These are phyloP conservation scores for Fusarium ambrosium DNA, from an alignment of 2,329 filamentous ascomycete species.

Conservation along the genomic window DNA sequence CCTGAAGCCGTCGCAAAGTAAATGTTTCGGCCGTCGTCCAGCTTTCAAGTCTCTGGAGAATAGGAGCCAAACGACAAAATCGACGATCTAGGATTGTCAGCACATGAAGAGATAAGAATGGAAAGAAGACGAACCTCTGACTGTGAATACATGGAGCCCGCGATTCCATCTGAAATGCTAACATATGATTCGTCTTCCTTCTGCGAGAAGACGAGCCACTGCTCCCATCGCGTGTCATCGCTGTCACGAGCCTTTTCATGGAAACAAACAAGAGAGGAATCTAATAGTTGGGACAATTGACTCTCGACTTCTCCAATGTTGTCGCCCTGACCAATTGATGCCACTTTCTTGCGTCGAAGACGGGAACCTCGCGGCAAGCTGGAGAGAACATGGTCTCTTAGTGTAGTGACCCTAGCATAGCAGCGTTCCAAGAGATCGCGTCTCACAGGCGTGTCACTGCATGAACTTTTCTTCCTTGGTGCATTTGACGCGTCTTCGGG, in stretches of 20 bases:
- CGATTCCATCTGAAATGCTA: slow-evolving; percentile 63
- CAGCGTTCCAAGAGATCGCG: slow-evolving; percentile 78
- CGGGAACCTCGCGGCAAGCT: slow-evolving; percentile 77
- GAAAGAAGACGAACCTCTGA: slow-evolving; percentile 66
- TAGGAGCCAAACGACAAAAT: slow-evolving; percentile 82
- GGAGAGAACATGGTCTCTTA: slow-evolving; percentile 78
- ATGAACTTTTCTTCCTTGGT: slow-evolving; percentile 26
- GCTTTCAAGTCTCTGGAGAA: slow-evolving; percentile 71
- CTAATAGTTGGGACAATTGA: slow-evolving; percentile 71
- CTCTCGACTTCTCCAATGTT: slow-evolving; percentile 52
- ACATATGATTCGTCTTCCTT: slow-evolving; percentile 69
- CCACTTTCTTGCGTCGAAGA: slow-evolving; percentile 69
- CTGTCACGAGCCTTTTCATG: slow-evolving; percentile 47
- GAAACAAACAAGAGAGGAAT: slow-evolving; percentile 76
- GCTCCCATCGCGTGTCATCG: slow-evolving; percentile 62
- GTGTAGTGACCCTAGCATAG: slow-evolving; percentile 74
- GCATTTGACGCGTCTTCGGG: slow-evolving; percentile 41
- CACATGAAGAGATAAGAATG: slow-evolving; percentile 5
- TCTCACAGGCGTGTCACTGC: slow-evolving; percentile 46
- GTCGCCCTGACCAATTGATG: slow-evolving; percentile 55
- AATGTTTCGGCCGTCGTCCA: slow-evolving; percentile 72
- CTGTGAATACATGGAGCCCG: slow-evolving; percentile 67
- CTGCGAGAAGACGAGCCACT: slow-evolving; percentile 74
- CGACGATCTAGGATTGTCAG: slow-evolving; percentile 72
- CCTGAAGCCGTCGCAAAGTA: slow-evolving; percentile 88